A percentile compares a stretch with the other conserved stretches of the same genome.
Evolutionary conservation across 2,329 filamentous ascomycete species (phyloP).

Genomic region (Calonectria pseudoturangicola): DNA sequence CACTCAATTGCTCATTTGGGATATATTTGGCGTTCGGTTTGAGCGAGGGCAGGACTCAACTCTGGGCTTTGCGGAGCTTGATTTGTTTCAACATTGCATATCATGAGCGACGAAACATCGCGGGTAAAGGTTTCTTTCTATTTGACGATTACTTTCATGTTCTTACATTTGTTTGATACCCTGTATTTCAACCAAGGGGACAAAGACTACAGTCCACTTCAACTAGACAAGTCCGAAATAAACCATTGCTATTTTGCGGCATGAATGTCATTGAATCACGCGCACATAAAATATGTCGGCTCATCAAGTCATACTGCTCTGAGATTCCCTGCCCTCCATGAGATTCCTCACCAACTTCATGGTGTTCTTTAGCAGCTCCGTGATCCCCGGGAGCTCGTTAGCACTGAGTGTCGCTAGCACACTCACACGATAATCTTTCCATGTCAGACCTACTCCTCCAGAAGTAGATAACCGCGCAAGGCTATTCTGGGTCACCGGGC

Average conservation of each 20-base stretch:
- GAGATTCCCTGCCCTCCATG: conserved; percentile 57
- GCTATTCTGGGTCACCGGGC: conserved; percentile 82
- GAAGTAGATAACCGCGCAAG: conserved; percentile 77
- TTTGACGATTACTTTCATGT: conserved; percentile 37
- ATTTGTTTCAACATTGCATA: conserved; percentile 55
- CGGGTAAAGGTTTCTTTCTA: conserved; percentile 20
- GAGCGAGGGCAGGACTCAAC: conserved; percentile 58
- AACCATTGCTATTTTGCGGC: conserved; percentile 23
- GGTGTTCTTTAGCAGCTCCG: conserved; percentile 85
- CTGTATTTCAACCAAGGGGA: conserved; percentile 59
- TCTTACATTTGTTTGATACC: conserved; percentile 58
- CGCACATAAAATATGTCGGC: not conserved
- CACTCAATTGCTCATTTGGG: conserved; percentile 59
- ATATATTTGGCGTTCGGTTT: conserved; percentile 45
- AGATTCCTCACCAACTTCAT: conserved; percentile 83
- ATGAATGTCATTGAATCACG: not conserved
- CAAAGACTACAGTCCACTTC: conserved; percentile 52
- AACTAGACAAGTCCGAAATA: conserved; percentile 55
- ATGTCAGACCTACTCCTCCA: conserved; percentile 80
- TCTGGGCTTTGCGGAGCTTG: conserved; percentile 54
- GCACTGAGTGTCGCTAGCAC: conserved; percentile 81
- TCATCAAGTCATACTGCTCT: conserved; percentile 44
- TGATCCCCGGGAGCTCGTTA: conserved; percentile 79
- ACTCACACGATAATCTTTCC: conserved; percentile 85
- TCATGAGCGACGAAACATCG: conserved; percentile 37